phyloP scores from a whole-genome alignment of 208 protist genomes.

The Acanthamoeba triangularis region DNA sequence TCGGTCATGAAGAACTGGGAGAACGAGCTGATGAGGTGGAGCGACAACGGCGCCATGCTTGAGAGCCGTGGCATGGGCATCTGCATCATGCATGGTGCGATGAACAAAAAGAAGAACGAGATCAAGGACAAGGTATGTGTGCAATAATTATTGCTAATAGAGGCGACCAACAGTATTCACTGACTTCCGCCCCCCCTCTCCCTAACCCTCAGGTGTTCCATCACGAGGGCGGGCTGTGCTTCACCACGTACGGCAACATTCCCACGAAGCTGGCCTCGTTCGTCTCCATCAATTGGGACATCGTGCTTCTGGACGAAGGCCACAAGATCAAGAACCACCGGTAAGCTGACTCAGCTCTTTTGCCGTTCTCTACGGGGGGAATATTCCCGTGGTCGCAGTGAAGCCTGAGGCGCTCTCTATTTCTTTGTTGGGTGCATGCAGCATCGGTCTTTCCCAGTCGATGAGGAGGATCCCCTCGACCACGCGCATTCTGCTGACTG shows the following conservation, averaged over 20 bases:
- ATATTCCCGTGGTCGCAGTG: background rate
- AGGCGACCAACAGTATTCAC: background rate
- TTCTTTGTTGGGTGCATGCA: background rate
- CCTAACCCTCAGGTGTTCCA: background rate
- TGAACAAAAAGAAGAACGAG: slow-evolving; percentile 73
- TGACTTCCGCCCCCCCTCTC: too few relatives aligned
- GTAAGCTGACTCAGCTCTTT: background rate
- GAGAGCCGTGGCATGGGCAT: slow-evolving; percentile 38
- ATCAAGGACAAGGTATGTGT: slow-evolving; percentile 24
- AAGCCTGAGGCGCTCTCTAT: background rate
- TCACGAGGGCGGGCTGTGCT: slow-evolving; percentile 54
- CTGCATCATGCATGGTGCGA: slow-evolving; percentile 48
- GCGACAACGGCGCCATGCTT: slow-evolving; percentile 44
- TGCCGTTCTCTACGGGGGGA: background rate
- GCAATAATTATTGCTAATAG: too few relatives aligned
- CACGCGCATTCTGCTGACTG: slow-evolving; percentile 83
- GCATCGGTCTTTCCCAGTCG: slow-evolving; percentile 79
- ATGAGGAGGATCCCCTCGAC: slow-evolving; percentile 66
- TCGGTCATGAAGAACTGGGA: slow-evolving; percentile 73
- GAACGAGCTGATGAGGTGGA: slow-evolving; percentile 70
- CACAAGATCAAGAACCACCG: slow-evolving; percentile 87
- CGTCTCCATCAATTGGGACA: slow-evolving; percentile 77
- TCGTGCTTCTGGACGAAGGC: slow-evolving; percentile 87
- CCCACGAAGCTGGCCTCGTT: slow-evolving; percentile 62
- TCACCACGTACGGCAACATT: slow-evolving; percentile 75